Percentiles rank a stretch among this genome's conserved stretches.
Conservation (phyloP, 192 early-diverging fungal genomes). For the Mortierella hygrophila region DNA sequence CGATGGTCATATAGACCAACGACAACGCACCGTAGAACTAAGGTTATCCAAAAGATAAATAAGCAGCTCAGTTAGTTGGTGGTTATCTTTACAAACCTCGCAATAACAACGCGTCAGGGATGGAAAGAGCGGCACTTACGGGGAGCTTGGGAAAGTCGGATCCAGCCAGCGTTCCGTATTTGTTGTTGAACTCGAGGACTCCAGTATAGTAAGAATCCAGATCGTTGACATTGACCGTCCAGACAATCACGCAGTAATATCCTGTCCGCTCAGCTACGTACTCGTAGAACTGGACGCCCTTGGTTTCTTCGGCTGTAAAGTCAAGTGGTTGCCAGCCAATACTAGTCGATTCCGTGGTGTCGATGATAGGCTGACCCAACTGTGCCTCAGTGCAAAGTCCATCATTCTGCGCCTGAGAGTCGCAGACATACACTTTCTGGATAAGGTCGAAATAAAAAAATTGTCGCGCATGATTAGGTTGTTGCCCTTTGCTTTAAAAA, state of each 20-base stretch:
- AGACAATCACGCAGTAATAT: conserved; percentile 83
- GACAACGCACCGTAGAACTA: conserved; percentile 85
- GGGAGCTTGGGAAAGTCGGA: conserved; percentile 91
- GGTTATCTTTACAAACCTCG: neutral
- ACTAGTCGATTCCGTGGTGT: conserved; percentile 52
- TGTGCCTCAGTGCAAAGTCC: conserved; percentile 65
- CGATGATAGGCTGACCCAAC: conserved; percentile 68
- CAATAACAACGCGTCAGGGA: neutral
- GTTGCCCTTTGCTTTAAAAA: neutral
- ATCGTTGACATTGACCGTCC: conserved; percentile 39
- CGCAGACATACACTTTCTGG: conserved; percentile 66
- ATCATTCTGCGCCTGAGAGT: conserved; percentile 64
- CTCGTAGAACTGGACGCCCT: conserved; percentile 60
- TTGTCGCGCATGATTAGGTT: neutral
- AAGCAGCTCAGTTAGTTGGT: neutral
- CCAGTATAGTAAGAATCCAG: conserved; percentile 59
- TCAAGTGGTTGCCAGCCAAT: conserved; percentile 53
- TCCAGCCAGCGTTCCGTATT: conserved; percentile 88
- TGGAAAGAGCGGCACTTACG: conserved; percentile 52
- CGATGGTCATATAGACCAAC: conserved; percentile 81
- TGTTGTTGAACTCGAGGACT: conserved; percentile 77
- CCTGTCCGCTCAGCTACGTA: conserved; percentile 85
- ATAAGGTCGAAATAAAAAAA: neutral
- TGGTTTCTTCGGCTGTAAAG: conserved; percentile 30
- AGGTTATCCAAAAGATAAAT: neutral